Evolutionary conservation across 768 basidiomycete species (phyloP).

Genomic region (Solioccasus polychromus): DNA sequence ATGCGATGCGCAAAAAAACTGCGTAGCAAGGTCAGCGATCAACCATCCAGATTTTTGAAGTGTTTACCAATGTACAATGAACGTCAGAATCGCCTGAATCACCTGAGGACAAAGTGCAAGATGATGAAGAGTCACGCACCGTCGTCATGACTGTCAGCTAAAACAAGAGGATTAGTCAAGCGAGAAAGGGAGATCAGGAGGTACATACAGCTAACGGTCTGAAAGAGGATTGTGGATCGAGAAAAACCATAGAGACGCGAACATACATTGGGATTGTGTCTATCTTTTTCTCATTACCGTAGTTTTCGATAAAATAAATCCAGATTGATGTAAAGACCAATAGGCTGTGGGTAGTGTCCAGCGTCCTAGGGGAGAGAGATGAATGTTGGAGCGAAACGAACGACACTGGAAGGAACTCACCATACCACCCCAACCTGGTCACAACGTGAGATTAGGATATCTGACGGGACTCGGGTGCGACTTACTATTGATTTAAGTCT

Average conservation of each 20-base stretch:
- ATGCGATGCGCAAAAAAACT: constrained; percentile 43
- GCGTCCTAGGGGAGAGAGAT: constrained; percentile 12
- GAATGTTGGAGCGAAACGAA: neutral
- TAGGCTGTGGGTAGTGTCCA: constrained; percentile 41
- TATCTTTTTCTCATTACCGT: constrained; percentile 36
- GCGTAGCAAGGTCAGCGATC: neutral
- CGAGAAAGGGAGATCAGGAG: neutral
- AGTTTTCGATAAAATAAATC: constrained; percentile 44
- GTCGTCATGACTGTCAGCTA: constrained; percentile 34
- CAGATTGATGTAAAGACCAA: constrained; percentile 41
- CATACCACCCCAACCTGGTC: constrained; percentile 28
- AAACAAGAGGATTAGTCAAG: neutral
- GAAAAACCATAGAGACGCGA: neutral
- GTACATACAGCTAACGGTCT: constrained; percentile 28
- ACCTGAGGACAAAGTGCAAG: neutral
- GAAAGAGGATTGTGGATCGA: neutral
- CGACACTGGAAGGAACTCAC: constrained; percentile 10
- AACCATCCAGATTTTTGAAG: neutral
- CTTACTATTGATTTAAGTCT: constrained; percentile 25
- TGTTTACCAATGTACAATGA: constrained; percentile 49
- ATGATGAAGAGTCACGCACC: constrained; percentile 7
- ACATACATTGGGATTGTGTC: constrained; percentile 46
- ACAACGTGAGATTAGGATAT: neutral
- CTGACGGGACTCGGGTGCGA: neutral
- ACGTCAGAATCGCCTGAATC: constrained; percentile 45